Evolutionary conservation across 1,284 basidiomycete species (phyloP).

Genomic region (Trichosporon inkin): DNA sequence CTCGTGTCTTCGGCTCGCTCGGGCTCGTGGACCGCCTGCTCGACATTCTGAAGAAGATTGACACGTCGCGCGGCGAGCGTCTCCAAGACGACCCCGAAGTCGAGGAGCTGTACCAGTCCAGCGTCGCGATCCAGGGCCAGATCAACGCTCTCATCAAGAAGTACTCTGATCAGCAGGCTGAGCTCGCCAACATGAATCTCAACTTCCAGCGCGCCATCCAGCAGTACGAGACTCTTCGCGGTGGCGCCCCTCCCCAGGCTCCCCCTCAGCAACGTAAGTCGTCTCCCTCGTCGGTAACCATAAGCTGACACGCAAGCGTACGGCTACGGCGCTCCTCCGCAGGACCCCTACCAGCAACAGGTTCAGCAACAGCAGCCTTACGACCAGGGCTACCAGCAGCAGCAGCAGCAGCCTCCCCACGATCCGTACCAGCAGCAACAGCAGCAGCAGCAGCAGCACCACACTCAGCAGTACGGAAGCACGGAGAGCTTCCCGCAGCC

Average conservation of each 20-base stretch:
- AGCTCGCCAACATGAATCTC: conserved; percentile 51
- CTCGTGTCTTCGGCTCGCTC: conserved; percentile 59
- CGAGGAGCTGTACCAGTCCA: conserved; percentile 83
- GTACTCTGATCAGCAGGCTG: conserved; percentile 79
- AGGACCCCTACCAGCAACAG: conserved; percentile 28
- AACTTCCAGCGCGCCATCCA: conserved; percentile 49
- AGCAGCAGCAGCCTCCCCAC: conserved; percentile 21
- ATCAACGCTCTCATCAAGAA: conserved; percentile 96
- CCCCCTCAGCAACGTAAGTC: conserved; percentile 28
- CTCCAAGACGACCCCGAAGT: conserved; percentile 93
- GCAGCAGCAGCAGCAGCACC: conserved; percentile 10
- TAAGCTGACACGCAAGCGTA: conserved; percentile 24
- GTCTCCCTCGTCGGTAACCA: background rate
- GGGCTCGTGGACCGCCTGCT: conserved; percentile 82
- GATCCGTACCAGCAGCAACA: conserved; percentile 13
- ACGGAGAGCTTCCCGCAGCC: conserved; percentile 17
- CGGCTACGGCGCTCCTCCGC: conserved; percentile 22
- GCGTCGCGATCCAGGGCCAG: conserved; percentile 84
- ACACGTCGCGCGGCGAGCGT: conserved; percentile 69
- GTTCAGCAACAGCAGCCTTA: conserved; percentile 9
- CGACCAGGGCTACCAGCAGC: conserved; percentile 16
- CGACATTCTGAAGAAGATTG: conserved; percentile 70
- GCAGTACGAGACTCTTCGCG: conserved; percentile 48
- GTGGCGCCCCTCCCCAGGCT: conserved; percentile 23
- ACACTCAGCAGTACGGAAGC: conserved; percentile 2